These are phyloP conservation scores for Hypericum perforatum DNA, from an alignment of 345 rosid genomes.

Conservation along the genomic window DNA sequence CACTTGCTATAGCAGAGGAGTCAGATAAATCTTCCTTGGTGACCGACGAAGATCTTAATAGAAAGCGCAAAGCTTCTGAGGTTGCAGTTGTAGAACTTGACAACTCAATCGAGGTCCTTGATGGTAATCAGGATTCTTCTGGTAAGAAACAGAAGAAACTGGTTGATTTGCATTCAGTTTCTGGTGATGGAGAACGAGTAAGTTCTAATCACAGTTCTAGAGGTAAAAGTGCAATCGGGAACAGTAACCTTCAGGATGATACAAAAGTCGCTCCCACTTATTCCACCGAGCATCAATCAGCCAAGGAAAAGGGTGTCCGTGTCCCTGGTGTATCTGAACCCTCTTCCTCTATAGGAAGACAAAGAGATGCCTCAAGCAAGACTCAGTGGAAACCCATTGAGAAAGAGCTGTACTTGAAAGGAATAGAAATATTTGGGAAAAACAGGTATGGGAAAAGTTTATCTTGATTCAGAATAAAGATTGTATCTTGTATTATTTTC, in stretches of 20 bases:
- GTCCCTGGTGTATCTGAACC: conserved; percentile 29
- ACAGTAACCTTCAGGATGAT: conserved; percentile 27
- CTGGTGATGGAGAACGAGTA: conserved; percentile 16
- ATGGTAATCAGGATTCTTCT: conserved; percentile 26
- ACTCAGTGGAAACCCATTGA: conserved; percentile 81
- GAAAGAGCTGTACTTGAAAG: conserved; percentile 83
- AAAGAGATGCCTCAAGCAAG: conserved; percentile 8
- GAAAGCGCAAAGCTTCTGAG: conserved; percentile 51
- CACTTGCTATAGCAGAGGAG: conserved; percentile 22
- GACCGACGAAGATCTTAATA: conserved; percentile 26
- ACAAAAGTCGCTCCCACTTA: conserved; percentile 14
- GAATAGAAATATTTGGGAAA: conserved; percentile 94
- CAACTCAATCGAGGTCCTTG: conserved; percentile 16
- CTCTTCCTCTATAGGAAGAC: conserved; percentile 12
- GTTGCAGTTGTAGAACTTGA: conserved; percentile 13
- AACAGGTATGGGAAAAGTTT: conserved; percentile 59
- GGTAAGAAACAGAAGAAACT: conserved; percentile 56
- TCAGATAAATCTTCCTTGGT: conserved; percentile 21
- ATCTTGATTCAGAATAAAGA: conserved; percentile 7
- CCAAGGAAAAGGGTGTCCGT: conserved; percentile 14
- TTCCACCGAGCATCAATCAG: conserved; percentile 17
- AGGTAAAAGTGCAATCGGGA: conserved; percentile 18
- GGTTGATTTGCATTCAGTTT: conserved; percentile 15
- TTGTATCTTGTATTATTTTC: conserved; percentile 8
- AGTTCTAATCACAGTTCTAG: conserved; percentile 14